Evolutionary conservation across 352 stramenopile genomes (phyloP), one percentile per base, ranked within the genome.

Genomic region (Phytophthora syringae): DNA sequence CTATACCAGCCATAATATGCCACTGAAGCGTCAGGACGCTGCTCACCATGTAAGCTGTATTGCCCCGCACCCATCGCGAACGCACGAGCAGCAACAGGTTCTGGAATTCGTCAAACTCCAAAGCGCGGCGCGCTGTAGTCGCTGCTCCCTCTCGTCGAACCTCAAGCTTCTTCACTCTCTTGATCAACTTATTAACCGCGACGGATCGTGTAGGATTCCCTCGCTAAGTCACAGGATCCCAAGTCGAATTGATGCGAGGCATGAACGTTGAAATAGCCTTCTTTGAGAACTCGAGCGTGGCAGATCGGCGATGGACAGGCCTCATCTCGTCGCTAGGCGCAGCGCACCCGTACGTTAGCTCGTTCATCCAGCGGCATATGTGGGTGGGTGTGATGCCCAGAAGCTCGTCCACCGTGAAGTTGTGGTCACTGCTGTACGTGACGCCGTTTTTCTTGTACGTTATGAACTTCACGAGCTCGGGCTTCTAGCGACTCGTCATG

Each of bases 1-100:
- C 65, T 18, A 73, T 68, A 2, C 57, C 45, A 22, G 57, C 47
- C 1, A 48, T 48, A 3, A 68, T 47, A 34, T 73, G 47, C 57
- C 57, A 73, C 25, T 73, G 57, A 13, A 73, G 21, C 0, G 57
- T 25, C 4, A 73, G 6, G 1, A 63, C 56, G 6, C 49, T 57
- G 21, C 42, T 27, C 22, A 59, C 48, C 39, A 65, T 52, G 47
- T 44, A 37, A 13, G n/a, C 21, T 5, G n/a, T 58, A 9, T 47
- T 12, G 25, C 4, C 39, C 11, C 21, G 9, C 11, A 7, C 27
- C 20, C 30, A 27, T 21, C 36, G 6, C 1, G 32, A 13, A 13
- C 60, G 21, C 24, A 67, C 51, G 9, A 56, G 30, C 11, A 7
- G 1, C 13, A 67, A 45, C n/a, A 57, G 15, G 27, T 10, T 32